These are phyloP conservation scores for Candida mesenterica DNA, from an alignment of 1,139 yeast genomes.

Conservation along the genomic window DNA sequence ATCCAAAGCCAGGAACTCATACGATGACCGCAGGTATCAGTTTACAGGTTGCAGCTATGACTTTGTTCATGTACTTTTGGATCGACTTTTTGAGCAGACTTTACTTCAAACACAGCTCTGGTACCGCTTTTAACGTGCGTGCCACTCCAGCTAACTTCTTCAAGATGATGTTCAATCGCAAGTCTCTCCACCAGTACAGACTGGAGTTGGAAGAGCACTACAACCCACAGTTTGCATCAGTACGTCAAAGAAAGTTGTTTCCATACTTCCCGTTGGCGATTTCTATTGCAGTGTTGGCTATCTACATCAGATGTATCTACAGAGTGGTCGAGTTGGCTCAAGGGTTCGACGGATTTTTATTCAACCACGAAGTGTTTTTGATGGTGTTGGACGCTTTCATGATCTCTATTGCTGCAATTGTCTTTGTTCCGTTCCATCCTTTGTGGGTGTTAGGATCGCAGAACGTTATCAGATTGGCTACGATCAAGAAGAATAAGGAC, in stretches of 20 bases:
- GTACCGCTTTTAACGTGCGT: conserved; percentile 17
- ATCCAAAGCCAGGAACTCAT: conserved; percentile 58
- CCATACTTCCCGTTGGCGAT: conserved; percentile 51
- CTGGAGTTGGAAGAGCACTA: conserved; percentile 31
- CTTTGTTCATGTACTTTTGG: conserved; percentile 59
- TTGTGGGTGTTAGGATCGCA: conserved; percentile 52
- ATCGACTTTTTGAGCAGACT: conserved; percentile 50
- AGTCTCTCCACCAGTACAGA: conserved; percentile 21
- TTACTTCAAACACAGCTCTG: conserved; percentile 31
- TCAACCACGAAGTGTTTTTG: conserved; percentile 68
- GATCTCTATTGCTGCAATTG: conserved; percentile 48
- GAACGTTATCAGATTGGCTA: conserved; percentile 34
- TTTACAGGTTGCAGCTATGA: conserved; percentile 74
- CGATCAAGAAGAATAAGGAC: conserved; percentile 34
- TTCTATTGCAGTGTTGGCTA: conserved; percentile 52
- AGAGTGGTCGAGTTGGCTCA: conserved; percentile 76
- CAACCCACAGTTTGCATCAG: conserved; percentile 37
- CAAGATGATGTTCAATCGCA: conserved; percentile 29
- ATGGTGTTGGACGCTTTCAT: conserved; percentile 76
- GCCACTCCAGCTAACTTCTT: conserved; percentile 28
- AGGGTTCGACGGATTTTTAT: conserved; percentile 75
- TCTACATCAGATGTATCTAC: conserved; percentile 74
- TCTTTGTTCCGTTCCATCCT: conserved; percentile 63
- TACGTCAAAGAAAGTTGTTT: conserved; percentile 44
- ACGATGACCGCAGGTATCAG: conserved; percentile 82